Base-by-base conservation (phyloP, 2,329 filamentous ascomycete species). In the Hypoxylon sp. region DNA sequence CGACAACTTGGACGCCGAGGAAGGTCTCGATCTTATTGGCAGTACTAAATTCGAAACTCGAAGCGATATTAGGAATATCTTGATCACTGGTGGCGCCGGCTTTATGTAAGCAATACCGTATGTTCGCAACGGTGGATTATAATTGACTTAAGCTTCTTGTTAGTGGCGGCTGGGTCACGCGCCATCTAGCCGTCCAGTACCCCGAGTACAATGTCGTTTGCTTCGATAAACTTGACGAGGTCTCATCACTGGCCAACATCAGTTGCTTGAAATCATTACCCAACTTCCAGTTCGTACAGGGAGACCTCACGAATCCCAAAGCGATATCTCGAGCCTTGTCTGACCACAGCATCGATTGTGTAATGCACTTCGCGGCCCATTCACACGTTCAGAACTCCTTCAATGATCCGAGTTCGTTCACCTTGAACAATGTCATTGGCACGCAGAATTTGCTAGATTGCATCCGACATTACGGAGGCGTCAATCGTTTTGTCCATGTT, bases 111-210 rank as follows among this genome's bases (percentile, higher is more conserved):
- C 8, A 19, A 3, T 7, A 41, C 11, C 9, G 16, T 19, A 41
- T 11, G 7, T 21, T 41, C 37, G 7, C 9, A 41, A 11, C 11
- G 9, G 6, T 16, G 2, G 16, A 41, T 19, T 3, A 41, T 41
- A 41, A 3, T 16, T 41, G 16, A 21, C 37, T 41, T 19, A 14
- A 3, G 37, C 16, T 41, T 21, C 16, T 41, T 19, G 37, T 41
- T 41, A 41, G 37, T 19, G 37, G 37, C 37, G 37, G 37, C 37
- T 41, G 37, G 37, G 37, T 41, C 37, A 41, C 37, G n/a, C 37
- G 37, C 37, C 37, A 41, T 41, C 16, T 41, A 19, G 37, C 16
- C 21, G 37, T 41, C 11, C 37, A 41, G 16, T 41, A 41, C 11
- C 37, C 37, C 3, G 37, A 21, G n/a, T 41, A 41, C 37, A 41